Base-by-base conservation (phyloP, 176 grass and related monocot genomes). In the Chloris gayana region DNA sequence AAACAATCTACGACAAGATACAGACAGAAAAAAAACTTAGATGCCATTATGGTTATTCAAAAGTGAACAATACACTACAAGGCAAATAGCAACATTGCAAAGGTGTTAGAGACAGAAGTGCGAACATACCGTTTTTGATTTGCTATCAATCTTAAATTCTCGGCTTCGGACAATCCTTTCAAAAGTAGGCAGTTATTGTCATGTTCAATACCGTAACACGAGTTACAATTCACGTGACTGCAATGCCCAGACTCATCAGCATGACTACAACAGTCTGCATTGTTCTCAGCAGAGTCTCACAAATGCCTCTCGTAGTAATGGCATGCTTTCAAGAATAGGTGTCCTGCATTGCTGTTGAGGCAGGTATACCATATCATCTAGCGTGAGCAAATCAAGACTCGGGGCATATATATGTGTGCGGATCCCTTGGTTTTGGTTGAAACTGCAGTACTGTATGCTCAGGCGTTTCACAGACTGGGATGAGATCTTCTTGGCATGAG, bases 1-100 rank as follows among this genome's bases (percentile, higher is more conserved):
- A 83, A 76, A 76, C 30, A 56, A 84, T 35, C 72, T 76, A 42
- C 19, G 13, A 59, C 17, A 75, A 41, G 53, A 54, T 4, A 26
- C n/a, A 53, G 38, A 22, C 14, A 17, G 6, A 21, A 63, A 21
- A 12, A 53, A 3, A 9, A 65, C 18, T 7, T 32, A 65, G 0
- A 30, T 65, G 15, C 66, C 37, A 42, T 37, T 69, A 42, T 42
- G 66, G 14, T 25, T 17, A 17, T 66, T 17, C 41, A 17, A 19
- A 21, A 37, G 34, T 32, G 3, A 7, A 22, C 41, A 42, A 42
- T 11, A 42, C 41, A 47, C 2, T 47, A 15, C 45, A 47, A 53
- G 18, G 22, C 4, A 53, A 65, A 18, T 30, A 35, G 9, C 2
- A 6, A 22, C 33, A 67, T 37, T 2, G 22, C 37, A 41, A n/a